Evolutionary conservation across 2,329 filamentous ascomycete species (phyloP), one percentile per base, ranked within the genome.

Genomic region (Aspergillus flavus): DNA sequence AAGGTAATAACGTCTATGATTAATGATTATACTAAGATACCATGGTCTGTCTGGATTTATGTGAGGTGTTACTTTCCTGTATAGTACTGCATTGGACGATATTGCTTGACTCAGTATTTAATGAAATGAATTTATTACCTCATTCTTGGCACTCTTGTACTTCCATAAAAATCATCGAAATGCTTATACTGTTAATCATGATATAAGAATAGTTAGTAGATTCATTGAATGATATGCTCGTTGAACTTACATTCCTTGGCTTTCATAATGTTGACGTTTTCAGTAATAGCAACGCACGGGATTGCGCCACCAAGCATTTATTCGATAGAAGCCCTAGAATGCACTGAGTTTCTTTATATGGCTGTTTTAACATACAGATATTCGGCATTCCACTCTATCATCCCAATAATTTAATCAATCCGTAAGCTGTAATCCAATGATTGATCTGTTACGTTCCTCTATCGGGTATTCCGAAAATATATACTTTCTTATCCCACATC

Each of bases 21-120:
- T 59, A 32, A 59, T 45, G 57, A 62, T 32, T 54, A 11, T 28
- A 39, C 34, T 50, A 62, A 48, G 60, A 62, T 62, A 56, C 53
- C 59, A 58, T 19, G 39, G 26, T 50, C 10, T 46, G 16, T 23
- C 36, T 52, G 7, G 45, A 12, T 48, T 34, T 58, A 34, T 34
- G 34, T 48, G 32, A 26, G 5, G 30, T 53, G 39, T 4, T 11
- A 52, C n/a, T 39, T 61, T n/a, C 14, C 43, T 48, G 60, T 62
- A 58, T 14, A 19, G 14, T 61, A 54, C 9, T 52, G 45, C 19
- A 10, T 30, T 34, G 45, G 34, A 34, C 34, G 34, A 12, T 43
- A 23, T 41, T 4, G 14, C n/a, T 21, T 54, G 19, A 14, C 52
- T 28, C 21, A 36, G 52, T 30, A 23, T 54, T 54, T 54, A 54